Percentiles rank a stretch among this genome's conserved stretches.
phyloP scores from a whole-genome alignment of 176 grass and related monocot species.

The Leersia perrieri region DNA sequence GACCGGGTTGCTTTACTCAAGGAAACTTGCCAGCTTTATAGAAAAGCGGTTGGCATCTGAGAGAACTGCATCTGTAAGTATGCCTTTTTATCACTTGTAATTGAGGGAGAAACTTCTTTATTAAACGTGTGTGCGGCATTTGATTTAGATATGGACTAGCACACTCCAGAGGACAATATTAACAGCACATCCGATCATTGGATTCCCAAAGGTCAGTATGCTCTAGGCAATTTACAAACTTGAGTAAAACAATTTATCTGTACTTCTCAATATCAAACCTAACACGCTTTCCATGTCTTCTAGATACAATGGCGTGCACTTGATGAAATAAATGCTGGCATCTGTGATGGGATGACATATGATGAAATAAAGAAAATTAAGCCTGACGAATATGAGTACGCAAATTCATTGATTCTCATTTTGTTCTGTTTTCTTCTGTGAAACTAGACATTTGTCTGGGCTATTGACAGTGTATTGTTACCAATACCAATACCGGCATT shows the following conservation, averaged over 20 bases:
- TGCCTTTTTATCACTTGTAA: slow-evolving; percentile 22
- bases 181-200: slow-evolving; percentile 82
- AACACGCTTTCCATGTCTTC: slow-evolving; percentile 40
- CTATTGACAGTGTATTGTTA: neutral
- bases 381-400: slow-evolving; percentile 94
- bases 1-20: slow-evolving; percentile 71
- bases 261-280: slow-evolving; percentile 10
- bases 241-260: slow-evolving; percentile 9
- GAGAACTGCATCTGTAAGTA: slow-evolving; percentile 91
- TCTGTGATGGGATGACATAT: slow-evolving; percentile 98
- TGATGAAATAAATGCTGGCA: slow-evolving; percentile 92
- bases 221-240: slow-evolving; percentile 22
- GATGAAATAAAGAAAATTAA: slow-evolving; percentile 96
- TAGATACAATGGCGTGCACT: slow-evolving; percentile 99
- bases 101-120: slow-evolving; percentile 10
- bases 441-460: neutral
- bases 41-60: slow-evolving; percentile 91
- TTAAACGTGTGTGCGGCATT: slow-evolving; percentile 19
- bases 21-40: slow-evolving; percentile 92
- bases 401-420: slow-evolving; percentile 12
- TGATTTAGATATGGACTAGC: slow-evolving; percentile 94
- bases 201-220: slow-evolving; percentile 90
- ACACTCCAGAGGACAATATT: slow-evolving; percentile 96
- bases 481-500: neutral
- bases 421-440: neutral